A percentile compares a stretch with the other conserved stretches of the same genome.
phyloP scores from a whole-genome alignment of 192 early-diverging fungal genomes.

The Rhizophagus clarus region DNA sequence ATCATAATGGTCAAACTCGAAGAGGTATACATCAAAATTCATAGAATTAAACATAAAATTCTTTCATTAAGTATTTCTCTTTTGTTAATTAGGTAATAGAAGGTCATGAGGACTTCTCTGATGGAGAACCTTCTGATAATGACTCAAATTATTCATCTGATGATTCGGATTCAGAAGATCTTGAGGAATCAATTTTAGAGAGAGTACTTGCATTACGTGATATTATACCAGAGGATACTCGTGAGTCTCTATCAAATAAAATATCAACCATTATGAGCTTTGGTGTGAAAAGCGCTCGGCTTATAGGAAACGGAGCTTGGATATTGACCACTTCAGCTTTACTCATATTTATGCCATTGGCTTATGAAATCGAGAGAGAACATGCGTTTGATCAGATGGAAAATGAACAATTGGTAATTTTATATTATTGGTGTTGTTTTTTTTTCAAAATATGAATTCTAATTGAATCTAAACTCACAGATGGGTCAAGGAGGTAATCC shows the following conservation, averaged over 20 bases:
- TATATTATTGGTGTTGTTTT: background rate
- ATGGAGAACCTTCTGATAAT: conserved; percentile 44
- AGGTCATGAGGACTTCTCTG: conserved; percentile 53
- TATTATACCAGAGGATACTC: conserved; percentile 78
- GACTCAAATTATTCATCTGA: conserved; percentile 61
- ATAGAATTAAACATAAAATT: background rate
- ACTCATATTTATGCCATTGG: conserved; percentile 82
- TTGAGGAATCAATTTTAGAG: conserved; percentile 78
- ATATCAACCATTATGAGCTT: conserved; percentile 59
- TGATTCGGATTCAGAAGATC: conserved; percentile 68
- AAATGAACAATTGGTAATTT: conserved; percentile 39
- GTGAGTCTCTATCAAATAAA: conserved; percentile 62
- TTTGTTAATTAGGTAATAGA: conserved; percentile 55
- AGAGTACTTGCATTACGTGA: conserved; percentile 84
- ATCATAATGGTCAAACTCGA: conserved; percentile 25
- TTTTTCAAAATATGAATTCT: background rate
- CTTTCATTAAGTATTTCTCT: conserved; percentile 41
- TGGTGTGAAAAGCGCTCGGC: conserved; percentile 57
- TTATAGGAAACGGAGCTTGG: conserved; percentile 86
- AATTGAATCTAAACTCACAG: background rate
- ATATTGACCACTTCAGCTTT: conserved; percentile 85
- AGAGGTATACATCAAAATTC: conserved; percentile 11
- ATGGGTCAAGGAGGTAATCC: conserved; percentile 4
- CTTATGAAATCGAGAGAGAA: conserved; percentile 86
- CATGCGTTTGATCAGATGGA: conserved; percentile 85